Evolutionary conservation across 805 yeast species (phyloP).

Genomic region (Candida boleticola): DNA sequence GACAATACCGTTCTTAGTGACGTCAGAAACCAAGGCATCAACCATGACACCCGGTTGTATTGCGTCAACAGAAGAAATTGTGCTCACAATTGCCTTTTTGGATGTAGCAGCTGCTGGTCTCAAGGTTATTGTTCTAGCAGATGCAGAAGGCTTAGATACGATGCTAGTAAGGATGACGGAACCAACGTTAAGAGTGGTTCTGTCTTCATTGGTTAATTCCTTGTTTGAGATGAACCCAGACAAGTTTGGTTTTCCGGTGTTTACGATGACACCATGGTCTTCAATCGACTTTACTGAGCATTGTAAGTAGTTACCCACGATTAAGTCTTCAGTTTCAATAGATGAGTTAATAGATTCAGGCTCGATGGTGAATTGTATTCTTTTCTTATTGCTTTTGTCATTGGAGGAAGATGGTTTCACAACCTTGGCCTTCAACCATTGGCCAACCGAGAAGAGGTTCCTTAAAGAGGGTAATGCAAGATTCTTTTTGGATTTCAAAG

Average conservation of each 20-base stretch:
- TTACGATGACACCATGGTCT: slow-evolving; percentile 86
- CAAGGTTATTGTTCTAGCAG: slow-evolving; percentile 57
- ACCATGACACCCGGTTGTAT: slow-evolving; percentile 83
- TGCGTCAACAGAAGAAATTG: slow-evolving; percentile 73
- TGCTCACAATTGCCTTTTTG: slow-evolving; percentile 45
- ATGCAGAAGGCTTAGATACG: slow-evolving; percentile 33
- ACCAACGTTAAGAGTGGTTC: slow-evolving; percentile 51
- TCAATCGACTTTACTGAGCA: slow-evolving; percentile 76
- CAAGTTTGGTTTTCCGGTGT: slow-evolving; percentile 56
- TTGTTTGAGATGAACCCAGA: slow-evolving; percentile 77
- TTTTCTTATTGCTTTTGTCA: slow-evolving; percentile 48
- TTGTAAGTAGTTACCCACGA: slow-evolving; percentile 64
- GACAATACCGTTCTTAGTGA: slow-evolving; percentile 60
- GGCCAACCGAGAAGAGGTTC: slow-evolving; percentile 64
- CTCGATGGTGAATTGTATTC: slow-evolving; percentile 69
- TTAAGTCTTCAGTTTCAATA: slow-evolving; percentile 64
- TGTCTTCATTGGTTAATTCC: slow-evolving; percentile 46
- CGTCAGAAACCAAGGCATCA: slow-evolving; percentile 65
- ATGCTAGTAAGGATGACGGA: slow-evolving; percentile 65
- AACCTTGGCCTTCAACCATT: slow-evolving; percentile 84
- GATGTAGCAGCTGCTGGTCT: slow-evolving; percentile 41
- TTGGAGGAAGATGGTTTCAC: slow-evolving; percentile 42
- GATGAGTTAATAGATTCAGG: slow-evolving; percentile 67
- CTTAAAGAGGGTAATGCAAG: slow-evolving; percentile 56
- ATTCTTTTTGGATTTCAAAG: slow-evolving; percentile 17